Conservation (phyloP, 805 yeast genomes). For the Metschnikowia anglica region DNA sequence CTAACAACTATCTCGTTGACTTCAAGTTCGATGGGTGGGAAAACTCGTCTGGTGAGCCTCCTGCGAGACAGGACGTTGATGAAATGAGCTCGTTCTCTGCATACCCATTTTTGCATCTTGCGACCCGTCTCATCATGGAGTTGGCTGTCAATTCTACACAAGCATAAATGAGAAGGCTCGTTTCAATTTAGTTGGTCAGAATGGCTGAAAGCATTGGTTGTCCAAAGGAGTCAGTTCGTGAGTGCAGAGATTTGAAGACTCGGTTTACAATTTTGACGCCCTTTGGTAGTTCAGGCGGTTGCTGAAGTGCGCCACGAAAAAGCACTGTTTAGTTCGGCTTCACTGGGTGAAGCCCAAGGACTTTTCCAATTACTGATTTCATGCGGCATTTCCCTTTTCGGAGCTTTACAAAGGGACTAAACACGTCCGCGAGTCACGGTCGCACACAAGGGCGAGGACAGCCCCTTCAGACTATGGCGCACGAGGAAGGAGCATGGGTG, state of each 20-base stretch:
- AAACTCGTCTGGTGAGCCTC: constrained; percentile 35
- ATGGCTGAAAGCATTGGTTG: too few species aligned
- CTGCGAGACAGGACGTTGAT: constrained; percentile 46
- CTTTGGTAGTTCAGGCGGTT: too few species aligned
- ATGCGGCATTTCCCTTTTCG: background rate
- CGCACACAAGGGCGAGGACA: background rate
- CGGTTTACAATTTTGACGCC: too few species aligned
- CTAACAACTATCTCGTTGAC: constrained; percentile 92
- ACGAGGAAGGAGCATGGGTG: too few species aligned
- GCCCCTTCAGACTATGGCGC: background rate
- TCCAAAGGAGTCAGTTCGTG: too few species aligned
- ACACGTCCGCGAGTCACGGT: constrained; percentile 10
- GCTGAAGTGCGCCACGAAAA: too few species aligned
- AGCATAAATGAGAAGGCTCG: constrained; percentile 12
- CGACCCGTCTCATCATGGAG: constrained; percentile 92
- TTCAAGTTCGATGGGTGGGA: constrained; percentile 99
- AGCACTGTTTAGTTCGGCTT: too few species aligned
- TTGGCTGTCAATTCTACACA: constrained; percentile 72
- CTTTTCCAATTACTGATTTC: background rate
- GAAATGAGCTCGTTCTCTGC: constrained; percentile 91
- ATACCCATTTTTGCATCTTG: constrained; percentile 89
- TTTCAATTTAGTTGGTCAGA: too few species aligned
- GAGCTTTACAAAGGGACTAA: background rate
- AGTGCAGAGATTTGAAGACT: too few species aligned
- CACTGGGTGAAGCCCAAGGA: background rate